Base-by-base conservation (phyloP, 768 basidiomycete genomes). In the Termitomyces sp. region DNA sequence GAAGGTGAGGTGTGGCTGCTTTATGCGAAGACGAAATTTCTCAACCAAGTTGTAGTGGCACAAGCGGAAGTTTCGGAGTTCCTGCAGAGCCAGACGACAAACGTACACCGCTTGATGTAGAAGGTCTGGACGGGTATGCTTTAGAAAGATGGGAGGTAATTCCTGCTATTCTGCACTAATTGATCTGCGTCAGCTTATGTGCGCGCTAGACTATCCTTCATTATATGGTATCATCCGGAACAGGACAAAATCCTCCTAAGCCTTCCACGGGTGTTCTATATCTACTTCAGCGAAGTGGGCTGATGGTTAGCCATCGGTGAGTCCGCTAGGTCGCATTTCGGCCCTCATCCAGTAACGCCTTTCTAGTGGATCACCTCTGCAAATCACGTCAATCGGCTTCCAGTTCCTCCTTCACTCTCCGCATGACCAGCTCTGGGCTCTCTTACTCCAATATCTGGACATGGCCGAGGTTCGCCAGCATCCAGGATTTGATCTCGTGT, bases 391-490 rank as follows among this genome's bases (percentile, higher is more conserved):
- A 15, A 81, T 86, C 12, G 97, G 97, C 10, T 98, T 99, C 72
- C 96, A 98, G 70, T 98, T 99, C 71, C 83, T 99, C 51, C 83
- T 99, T 29, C 91, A 97, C 71, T 88, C 95, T 34, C 91, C 96
- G 25, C 93, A 97, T 68, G 92, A 88, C 34, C 97, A 99, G 71
- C 77, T 98, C 17, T 99, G 97, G 97, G 93, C 93, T 70, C 77
- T 98, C 38, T 76, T 99, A 62, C 82, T 98, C 36, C 91, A 94
- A 66, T 99, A 98, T 72, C 77, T 99, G 52, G 83, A 88, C 63
- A 85, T 92, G 77, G 87, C 89, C 29, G 92, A 94, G 82, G 92
- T 94, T 68, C 51, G 79, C 59, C 32, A 12, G 53, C 36, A 51
- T 59, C 36, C 12, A 47, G 57, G n/a, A 11, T 36, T 62, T 59